Evolutionary conservation across 768 basidiomycete genomes (phyloP).

Genomic region (Collybiopsis confluens): DNA sequence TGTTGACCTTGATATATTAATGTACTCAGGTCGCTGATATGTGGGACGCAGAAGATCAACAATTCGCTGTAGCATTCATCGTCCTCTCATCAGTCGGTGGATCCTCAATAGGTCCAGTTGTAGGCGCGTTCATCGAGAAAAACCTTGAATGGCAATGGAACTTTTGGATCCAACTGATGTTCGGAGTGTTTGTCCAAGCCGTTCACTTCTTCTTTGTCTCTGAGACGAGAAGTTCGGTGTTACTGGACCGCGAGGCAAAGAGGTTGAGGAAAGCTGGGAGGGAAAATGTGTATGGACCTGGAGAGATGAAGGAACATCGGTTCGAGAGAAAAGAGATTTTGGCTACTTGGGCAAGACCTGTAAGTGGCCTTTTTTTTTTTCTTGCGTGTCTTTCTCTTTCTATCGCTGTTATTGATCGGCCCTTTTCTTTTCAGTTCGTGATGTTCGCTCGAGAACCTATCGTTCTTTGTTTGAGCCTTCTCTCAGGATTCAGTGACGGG

Average conservation of each 20-base stretch:
- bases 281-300: conserved; percentile 7
- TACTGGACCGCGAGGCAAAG: conserved; percentile 8
- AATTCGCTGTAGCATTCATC: conserved; percentile 12
- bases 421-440: conserved; percentile 1
- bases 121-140: conserved; percentile 8
- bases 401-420: not conserved
- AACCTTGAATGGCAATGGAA: conserved; percentile 10
- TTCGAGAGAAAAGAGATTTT: conserved; percentile 8
- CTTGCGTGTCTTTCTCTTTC: not conserved
- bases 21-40: conserved; percentile 9
- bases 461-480: conserved; percentile 9
- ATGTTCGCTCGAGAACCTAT: conserved; percentile 11
- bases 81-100: conserved; percentile 10
- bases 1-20: too few species aligned
- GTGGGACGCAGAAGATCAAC: conserved; percentile 12
- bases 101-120: conserved; percentile 9
- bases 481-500: conserved; percentile 10
- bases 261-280: conserved; percentile 4
- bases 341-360: conserved; percentile 8
- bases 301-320: conserved; percentile 6
- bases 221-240: conserved; percentile 7
- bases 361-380: not conserved
- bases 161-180: conserved; percentile 11
- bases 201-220: conserved; percentile 9
- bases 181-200: conserved; percentile 6